Conservation (phyloP, 495 filamentous ascomycete genomes). For the Lasiosphaeriaceae sp. region DNA sequence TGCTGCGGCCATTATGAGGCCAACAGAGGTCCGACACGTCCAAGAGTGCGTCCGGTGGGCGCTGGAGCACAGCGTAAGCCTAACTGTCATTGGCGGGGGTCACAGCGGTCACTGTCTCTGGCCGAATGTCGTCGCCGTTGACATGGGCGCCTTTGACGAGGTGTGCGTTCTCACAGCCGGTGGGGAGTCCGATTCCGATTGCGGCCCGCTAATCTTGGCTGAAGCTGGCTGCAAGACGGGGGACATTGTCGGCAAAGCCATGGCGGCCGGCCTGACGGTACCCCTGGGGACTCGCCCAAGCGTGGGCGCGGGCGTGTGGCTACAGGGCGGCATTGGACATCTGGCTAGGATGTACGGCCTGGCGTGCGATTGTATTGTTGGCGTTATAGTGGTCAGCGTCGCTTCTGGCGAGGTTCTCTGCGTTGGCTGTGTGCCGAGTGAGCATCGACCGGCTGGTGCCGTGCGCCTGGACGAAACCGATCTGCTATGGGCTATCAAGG, state of each 20-base stretch:
- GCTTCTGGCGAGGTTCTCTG: conserved; percentile 45
- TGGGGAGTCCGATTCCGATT: conserved; percentile 22
- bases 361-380: conserved; percentile 57
- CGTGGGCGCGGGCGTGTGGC: conserved; percentile 58
- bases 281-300: conserved; percentile 59
- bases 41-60: conserved; percentile 59
- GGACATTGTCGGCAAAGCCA: conserved; percentile 52
- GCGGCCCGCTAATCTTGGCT: conserved; percentile 43
- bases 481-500: conserved; percentile 58
- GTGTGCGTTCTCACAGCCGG: conserved; percentile 41
- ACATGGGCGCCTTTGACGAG: conserved; percentile 56
- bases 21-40: conserved; percentile 48
- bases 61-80: conserved; percentile 41
- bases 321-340: conserved; percentile 65
- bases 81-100: conserved; percentile 56
- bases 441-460: conserved; percentile 45
- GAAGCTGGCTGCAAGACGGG: conserved; percentile 53
- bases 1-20: conserved; percentile 44
- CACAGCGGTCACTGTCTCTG: conserved; percentile 58
- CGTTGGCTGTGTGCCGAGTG: conserved; percentile 49
- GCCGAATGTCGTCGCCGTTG: conserved; percentile 52
- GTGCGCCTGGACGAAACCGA: conserved; percentile 46
- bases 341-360: conserved; percentile 55
- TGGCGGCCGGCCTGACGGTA: conserved; percentile 49
- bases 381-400: conserved; percentile 55